Conservation (phyloP, 2,329 filamentous ascomycete species). For the Clonostachys chloroleuca region DNA sequence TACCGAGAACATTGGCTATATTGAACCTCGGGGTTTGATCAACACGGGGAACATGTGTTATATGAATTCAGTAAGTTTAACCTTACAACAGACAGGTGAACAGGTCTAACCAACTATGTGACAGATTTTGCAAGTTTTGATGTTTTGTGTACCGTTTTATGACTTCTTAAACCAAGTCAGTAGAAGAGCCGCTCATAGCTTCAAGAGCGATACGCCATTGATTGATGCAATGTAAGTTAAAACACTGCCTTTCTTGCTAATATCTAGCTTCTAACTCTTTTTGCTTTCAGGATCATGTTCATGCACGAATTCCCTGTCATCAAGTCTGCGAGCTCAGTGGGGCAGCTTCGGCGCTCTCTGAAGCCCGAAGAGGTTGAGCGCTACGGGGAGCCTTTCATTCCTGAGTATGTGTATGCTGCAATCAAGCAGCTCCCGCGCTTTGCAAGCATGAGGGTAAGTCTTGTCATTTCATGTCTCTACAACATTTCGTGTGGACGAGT, state of each 20-base stretch:
- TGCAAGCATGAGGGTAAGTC: conserved; percentile 79
- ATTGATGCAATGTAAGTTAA: conserved; percentile 82
- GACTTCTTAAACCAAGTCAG: conserved; percentile 85
- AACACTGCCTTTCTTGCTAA: neutral
- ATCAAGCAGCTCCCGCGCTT: conserved; percentile 85
- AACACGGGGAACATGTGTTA: conserved; percentile 99
- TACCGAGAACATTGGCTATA: conserved; percentile 67
- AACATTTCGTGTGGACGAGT: neutral
- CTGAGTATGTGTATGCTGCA: conserved; percentile 92
- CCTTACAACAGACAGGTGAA: neutral
- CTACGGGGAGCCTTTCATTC: conserved; percentile 86
- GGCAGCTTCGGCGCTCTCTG: conserved; percentile 68
- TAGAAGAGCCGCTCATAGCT: conserved; percentile 79
- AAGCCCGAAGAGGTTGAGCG: conserved; percentile 83
- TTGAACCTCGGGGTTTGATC: conserved; percentile 88
- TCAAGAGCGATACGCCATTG: conserved; percentile 91
- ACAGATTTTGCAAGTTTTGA: conserved; percentile 88
- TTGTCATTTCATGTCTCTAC: neutral
- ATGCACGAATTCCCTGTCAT: conserved; percentile 88
- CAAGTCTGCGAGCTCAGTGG: conserved; percentile 69
- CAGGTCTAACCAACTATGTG: conserved; percentile 22
- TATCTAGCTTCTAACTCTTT: conserved; percentile 1
- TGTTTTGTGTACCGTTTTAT: conserved; percentile 93
- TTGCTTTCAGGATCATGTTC: conserved; percentile 74
- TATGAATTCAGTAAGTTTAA: conserved; percentile 90